Conservation (phyloP, 2,329 filamentous ascomycete genomes). For the Ceratocystis papillata region DNA sequence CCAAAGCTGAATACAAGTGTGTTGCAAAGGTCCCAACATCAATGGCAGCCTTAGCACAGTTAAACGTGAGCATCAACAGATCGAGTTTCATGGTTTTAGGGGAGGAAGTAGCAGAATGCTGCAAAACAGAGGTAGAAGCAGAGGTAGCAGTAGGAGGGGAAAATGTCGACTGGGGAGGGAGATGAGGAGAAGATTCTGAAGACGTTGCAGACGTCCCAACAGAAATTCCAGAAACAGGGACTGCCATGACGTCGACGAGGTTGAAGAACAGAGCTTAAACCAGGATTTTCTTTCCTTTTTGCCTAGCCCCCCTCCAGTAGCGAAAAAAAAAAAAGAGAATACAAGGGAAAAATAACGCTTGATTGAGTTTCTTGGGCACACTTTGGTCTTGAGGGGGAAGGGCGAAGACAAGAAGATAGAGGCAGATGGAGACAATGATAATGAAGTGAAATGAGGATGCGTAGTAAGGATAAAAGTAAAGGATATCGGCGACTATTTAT, state of each 20-base stretch:
- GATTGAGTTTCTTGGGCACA: no score
- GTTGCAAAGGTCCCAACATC: slow-evolving; percentile 58
- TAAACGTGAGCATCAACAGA: slow-evolving; percentile 77
- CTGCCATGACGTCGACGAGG: slow-evolving; percentile 16
- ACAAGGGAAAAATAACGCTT: no score
- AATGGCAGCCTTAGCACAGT: slow-evolving; percentile 66
- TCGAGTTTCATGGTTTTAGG: slow-evolving; percentile 38
- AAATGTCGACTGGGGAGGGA: neutral
- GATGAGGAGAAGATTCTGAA: neutral
- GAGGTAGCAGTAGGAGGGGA: neutral
- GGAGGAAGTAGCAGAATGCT: neutral
- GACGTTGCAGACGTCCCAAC: slow-evolving; percentile 1
- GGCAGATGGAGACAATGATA: neutral
- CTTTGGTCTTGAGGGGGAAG: neutral
- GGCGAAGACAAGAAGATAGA: neutral
- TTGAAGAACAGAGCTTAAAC: neutral
- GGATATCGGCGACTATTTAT: no score
- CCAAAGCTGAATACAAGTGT: slow-evolving; percentile 54
- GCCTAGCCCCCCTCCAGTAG: no score
- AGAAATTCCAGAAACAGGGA: neutral
- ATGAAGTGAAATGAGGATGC: no score
- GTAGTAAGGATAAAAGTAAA: no score
- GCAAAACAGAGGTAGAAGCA: neutral
- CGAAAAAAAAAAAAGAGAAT: slow-evolving; percentile 23
- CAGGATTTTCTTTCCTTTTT: neutral